Evolutionary conservation across 1,284 basidiomycete species (phyloP).

Genomic region (Pseudozyma sp.): DNA sequence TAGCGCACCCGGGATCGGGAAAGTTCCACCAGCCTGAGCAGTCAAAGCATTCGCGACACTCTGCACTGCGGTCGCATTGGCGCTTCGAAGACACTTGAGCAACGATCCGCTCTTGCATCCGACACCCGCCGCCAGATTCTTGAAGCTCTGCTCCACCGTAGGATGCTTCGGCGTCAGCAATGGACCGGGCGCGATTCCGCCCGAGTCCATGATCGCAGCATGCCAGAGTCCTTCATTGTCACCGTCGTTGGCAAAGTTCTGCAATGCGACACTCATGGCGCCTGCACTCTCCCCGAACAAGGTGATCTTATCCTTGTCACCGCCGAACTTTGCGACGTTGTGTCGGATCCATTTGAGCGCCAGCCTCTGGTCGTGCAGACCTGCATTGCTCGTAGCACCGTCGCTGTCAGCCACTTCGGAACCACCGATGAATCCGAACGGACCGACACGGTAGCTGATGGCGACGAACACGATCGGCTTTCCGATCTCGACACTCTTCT

Average conservation of each 20-base stretch:
- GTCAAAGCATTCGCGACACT: constrained; percentile 10
- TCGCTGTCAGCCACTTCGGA: constrained; percentile 27
- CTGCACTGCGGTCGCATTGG: constrained; percentile 27
- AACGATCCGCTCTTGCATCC: constrained; percentile 20
- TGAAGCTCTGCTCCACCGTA: constrained; percentile 26
- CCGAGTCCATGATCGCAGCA: constrained; percentile 53
- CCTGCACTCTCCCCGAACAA: constrained; percentile 53
- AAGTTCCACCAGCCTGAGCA: constrained; percentile 12
- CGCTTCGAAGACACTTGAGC: constrained; percentile 35
- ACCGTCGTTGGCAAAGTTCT: constrained; percentile 45
- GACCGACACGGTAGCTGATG: constrained; percentile 50
- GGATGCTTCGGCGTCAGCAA: constrained; percentile 37
- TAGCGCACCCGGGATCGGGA: constrained; percentile 30
- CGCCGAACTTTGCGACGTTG: constrained; percentile 55
- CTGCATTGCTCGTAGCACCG: constrained; percentile 40
- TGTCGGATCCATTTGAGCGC: constrained; percentile 49
- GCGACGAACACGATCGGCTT: constrained; percentile 54
- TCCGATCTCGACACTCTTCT: constrained; percentile 27
- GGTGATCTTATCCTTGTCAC: constrained; percentile 45
- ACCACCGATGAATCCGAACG: constrained; percentile 49
- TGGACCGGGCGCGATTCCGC: constrained; percentile 30
- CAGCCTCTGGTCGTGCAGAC: constrained; percentile 51
- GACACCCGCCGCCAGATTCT: constrained; percentile 23
- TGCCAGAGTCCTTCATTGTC: constrained; percentile 40
- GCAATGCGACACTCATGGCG: constrained; percentile 35